Base-by-base conservation (phyloP, 2,329 filamentous ascomycete genomes). In the Alternaria longipes region DNA sequence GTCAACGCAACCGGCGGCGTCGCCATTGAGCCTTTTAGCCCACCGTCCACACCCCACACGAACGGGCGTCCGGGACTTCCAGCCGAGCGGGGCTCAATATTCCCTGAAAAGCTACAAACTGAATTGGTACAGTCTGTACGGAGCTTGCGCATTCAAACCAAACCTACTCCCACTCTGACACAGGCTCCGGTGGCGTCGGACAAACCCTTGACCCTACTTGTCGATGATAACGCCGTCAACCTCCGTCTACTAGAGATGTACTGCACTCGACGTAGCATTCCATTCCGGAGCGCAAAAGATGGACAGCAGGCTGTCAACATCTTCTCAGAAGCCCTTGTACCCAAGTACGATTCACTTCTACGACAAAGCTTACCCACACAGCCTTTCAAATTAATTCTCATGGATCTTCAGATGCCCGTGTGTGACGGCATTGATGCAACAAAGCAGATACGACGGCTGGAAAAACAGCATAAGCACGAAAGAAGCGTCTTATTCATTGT, bases 171-270 rank as follows among this genome's bases (percentile, higher is more conserved):
- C 7, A 22, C 28, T 38, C 8, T 32, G 18, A 53, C 18, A 16
- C 46, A 56, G 44, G 38, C 11, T 8, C 26, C 24, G 9, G 24
- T 26, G 40, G 30, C 11, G 18, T 47, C 38, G 2, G 45, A 11
- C 14, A 69, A 69, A 42, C 74, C 74, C 2, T 62, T 69, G 60
- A 69, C 74, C 1, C 71, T 84, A 0, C 68, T 84, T 3, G 82
- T 83, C 1, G 82, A 84, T 52, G 82, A 83, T 59, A 84, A 84
- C 42, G 55, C 70, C 1, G 74, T 83, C 52, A 84, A 84, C 22
- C 73, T 84, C 0, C 79, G 81, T 18, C 80, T 84, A 40, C 61
- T 84, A 26, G 72, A 80, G 30, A 82, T 84, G 80, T 84, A 84
- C 65, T 84, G 81, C 69, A 75, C 73, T 20, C 83, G 80, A 52